A percentile compares a stretch with the other conserved stretches of the same genome.
Conservation (phyloP, 2,329 filamentous ascomycete genomes). For the Epichloe elymi region DNA sequence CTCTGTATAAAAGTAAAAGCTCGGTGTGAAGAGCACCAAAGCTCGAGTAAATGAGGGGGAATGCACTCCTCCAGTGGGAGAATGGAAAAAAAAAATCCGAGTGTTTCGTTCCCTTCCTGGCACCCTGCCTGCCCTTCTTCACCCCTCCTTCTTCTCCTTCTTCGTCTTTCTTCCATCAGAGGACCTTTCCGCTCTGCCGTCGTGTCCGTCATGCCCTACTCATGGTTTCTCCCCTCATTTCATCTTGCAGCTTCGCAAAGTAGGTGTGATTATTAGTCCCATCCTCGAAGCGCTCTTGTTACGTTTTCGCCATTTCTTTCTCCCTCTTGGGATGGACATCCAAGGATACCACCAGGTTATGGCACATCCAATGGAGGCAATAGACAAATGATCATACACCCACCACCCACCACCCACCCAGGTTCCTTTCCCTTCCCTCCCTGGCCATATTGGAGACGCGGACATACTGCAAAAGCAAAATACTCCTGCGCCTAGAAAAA, state of each 20-base stretch:
- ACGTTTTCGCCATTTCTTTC: neutral
- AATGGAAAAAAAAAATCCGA: neutral
- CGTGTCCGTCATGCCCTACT: neutral
- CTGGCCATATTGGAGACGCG: neutral
- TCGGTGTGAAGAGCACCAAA: too few relatives aligned
- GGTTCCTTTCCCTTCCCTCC: neutral
- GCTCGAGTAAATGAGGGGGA: neutral
- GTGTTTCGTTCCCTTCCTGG: neutral
- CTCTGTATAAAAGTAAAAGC: neutral
- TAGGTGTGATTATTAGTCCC: neutral
- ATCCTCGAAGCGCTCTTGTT: neutral
- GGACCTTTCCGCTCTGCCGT: neutral
- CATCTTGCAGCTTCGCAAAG: neutral
- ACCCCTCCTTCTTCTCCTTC: neutral
- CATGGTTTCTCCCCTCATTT: neutral
- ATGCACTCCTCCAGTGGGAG: neutral
- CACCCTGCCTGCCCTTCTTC: neutral
- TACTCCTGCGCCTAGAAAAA: neutral
- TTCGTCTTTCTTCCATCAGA: neutral
- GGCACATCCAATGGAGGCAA: neutral
- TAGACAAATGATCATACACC: conserved; percentile 4
- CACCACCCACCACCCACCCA: conserved; percentile 1
- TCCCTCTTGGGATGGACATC: neutral
- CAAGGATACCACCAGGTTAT: neutral
- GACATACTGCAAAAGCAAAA: neutral